Conservation (phyloP, 2,329 filamentous ascomycete species). For the Apiospora hydei region DNA sequence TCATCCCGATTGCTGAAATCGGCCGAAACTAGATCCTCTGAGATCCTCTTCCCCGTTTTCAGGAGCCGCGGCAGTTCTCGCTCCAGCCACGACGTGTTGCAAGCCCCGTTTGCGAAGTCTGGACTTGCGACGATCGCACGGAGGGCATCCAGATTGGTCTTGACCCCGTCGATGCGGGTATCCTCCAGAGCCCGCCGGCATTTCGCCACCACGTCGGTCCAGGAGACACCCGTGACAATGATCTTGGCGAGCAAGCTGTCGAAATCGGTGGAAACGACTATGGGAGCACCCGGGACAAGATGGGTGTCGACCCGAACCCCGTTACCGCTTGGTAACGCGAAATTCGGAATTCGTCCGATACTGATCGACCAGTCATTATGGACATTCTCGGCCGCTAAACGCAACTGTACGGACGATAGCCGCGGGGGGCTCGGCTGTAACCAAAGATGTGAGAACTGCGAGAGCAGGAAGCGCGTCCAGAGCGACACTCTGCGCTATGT, state of each 20-base stretch:
- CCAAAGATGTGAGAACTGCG: slow-evolving; percentile 39
- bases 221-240: slow-evolving; percentile 61
- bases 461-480: slow-evolving; percentile 38
- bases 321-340: slow-evolving; percentile 62
- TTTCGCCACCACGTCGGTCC: slow-evolving; percentile 60
- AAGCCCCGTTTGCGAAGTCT: slow-evolving; percentile 55
- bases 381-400: slow-evolving; percentile 64
- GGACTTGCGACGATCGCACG: slow-evolving; percentile 58
- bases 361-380: slow-evolving; percentile 61
- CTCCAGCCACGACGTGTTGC: slow-evolving; percentile 67
- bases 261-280: slow-evolving; percentile 61
- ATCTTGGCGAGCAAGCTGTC: slow-evolving; percentile 67
- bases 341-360: slow-evolving; percentile 64
- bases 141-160: slow-evolving; percentile 64
- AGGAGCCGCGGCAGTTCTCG: slow-evolving; percentile 47
- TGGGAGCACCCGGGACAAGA: slow-evolving; percentile 49
- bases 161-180: slow-evolving; percentile 61
- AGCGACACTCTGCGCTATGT: slow-evolving; percentile 57
- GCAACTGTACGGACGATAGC: slow-evolving; percentile 60
- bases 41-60: slow-evolving; percentile 32
- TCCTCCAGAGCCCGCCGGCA: slow-evolving; percentile 62
- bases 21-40: neutral
- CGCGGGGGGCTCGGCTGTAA: slow-evolving; percentile 41
- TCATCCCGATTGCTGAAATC: neutral
- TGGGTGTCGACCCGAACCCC: slow-evolving; percentile 65